A percentile compares a stretch with the other conserved stretches of the same genome.
Conservation (phyloP, 257 asterid species). For the Ilex aquifolium region DNA sequence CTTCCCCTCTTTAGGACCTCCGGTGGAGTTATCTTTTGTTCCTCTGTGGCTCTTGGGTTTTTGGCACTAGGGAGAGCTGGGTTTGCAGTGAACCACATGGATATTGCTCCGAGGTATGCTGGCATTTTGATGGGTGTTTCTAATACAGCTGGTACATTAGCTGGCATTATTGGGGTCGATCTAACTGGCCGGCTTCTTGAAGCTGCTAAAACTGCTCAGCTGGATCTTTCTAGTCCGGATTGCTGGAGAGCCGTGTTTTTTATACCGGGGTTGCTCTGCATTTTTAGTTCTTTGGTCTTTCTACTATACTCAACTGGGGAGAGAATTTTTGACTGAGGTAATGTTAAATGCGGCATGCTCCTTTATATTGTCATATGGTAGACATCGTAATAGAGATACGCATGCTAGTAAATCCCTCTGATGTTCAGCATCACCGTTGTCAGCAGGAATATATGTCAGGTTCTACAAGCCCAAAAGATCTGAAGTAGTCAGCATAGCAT, state of each 20-base stretch:
- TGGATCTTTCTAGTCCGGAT: slow-evolving; percentile 70
- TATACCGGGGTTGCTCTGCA: slow-evolving; percentile 79
- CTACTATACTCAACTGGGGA: slow-evolving; percentile 75
- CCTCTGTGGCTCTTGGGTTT: slow-evolving; percentile 83
- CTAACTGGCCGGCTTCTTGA: slow-evolving; percentile 89
- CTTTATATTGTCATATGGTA: neutral
- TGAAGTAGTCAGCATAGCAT: neutral
- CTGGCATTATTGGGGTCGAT: slow-evolving; percentile 87
- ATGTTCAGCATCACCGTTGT: neutral
- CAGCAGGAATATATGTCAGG: neutral
- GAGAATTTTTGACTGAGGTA: slow-evolving; percentile 75
- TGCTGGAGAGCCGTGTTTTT: slow-evolving; percentile 80
- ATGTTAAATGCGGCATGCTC: too few species aligned
- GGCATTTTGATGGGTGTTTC: slow-evolving; percentile 96
- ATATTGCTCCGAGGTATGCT: slow-evolving; percentile 90
- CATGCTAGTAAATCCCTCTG: neutral
- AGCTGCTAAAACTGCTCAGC: slow-evolving; percentile 59
- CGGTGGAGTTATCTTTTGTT: slow-evolving; percentile 64
- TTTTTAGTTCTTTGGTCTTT: slow-evolving; percentile 65
- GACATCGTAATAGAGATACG: neutral
- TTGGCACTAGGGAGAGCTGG: slow-evolving; percentile 97
- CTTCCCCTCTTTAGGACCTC: slow-evolving; percentile 76
- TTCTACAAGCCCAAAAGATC: too few species aligned
- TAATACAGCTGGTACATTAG: slow-evolving; percentile 89
- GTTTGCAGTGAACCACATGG: slow-evolving; percentile 93